Evolutionary conservation across 2,329 filamentous ascomycete genomes (phyloP), one percentile per base, ranked within the genome.

Genomic region (Helicocarpus griseus): DNA sequence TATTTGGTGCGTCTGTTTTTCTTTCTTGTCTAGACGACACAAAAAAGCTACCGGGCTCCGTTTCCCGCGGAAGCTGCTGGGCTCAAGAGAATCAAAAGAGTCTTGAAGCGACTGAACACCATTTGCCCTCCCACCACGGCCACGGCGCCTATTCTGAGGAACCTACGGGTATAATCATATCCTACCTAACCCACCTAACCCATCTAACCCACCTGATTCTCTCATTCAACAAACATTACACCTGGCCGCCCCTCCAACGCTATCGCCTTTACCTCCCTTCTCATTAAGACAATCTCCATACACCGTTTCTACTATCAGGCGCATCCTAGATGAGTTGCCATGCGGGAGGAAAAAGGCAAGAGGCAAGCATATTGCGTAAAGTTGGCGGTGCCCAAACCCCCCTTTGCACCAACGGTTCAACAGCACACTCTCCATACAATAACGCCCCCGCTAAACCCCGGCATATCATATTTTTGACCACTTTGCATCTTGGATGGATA

Each of bases 1-100:
- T n/a, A n/a, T 26, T 13, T 31, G 41, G 28, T 45, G n/a, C 17
- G 41, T 31, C 17, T 44, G n/a, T 31, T 8, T 45, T 17, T 45
- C n/a, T 31, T 44, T 44, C 26, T 50, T 39, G 22, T 44, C 14
- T 31, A 53, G 51, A 26, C 40, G 36, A 41, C 38, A 24, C 19
- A 49, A 43, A 35, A 64, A 56, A 39, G 64, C 63, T 19, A 64
- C 70, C 26, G 65, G n/a, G n/a, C n/a, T 67, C 53, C 68, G 54
- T 48, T 44, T 71, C 29, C 65, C 68, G 28, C 68, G 67, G 33
- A 69, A 65, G 53, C 49, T 70, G 36, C 63, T 69, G 40, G 62
- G 58, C 22, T 59, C 58, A 43, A 55, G 60, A 43, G 60, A 60
- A 49, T 58, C 44, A 57, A 21, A 24, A 7, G 19, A 48, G 3